Conservation (phyloP, 2,329 filamentous ascomycete species). For the Sclerotinia sclerotiorum region DNA sequence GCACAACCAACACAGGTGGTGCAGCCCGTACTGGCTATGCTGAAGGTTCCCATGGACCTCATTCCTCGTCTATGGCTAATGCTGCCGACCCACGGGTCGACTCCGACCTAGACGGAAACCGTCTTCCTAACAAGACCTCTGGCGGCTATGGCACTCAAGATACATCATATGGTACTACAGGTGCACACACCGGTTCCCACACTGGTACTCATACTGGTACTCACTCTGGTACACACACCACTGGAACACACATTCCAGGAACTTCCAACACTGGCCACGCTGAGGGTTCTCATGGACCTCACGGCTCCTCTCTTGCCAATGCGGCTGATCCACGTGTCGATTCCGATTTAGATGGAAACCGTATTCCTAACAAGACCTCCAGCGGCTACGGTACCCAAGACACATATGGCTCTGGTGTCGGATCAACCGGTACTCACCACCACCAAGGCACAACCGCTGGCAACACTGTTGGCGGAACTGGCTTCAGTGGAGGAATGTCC, state of each 20-base stretch:
- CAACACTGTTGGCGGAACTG: constrained; percentile 19
- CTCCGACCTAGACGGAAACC: constrained; percentile 48
- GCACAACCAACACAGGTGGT: constrained; percentile 23
- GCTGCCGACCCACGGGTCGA: constrained; percentile 44
- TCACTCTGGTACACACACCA: constrained; percentile 15
- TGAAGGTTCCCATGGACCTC: constrained; percentile 32
- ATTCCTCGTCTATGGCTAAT: constrained; percentile 43
- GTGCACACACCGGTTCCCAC: constrained; percentile 45
- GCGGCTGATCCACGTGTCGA: constrained; percentile 53
- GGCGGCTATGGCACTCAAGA: not conserved
- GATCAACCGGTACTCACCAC: constrained; percentile 19
- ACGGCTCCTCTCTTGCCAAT: constrained; percentile 34
- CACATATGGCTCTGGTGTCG: constrained; percentile 19
- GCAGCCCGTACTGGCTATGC: constrained; percentile 27
- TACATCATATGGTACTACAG: not conserved
- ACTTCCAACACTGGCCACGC: constrained; percentile 11
- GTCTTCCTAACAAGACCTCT: constrained; percentile 27
- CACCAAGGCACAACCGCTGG: constrained; percentile 17
- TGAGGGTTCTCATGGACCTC: constrained; percentile 9
- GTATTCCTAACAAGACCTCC: constrained; percentile 15
- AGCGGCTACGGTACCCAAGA: constrained; percentile 21
- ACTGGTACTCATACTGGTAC: constrained; percentile 7
- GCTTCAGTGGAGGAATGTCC: constrained; percentile 32
- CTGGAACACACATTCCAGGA: constrained; percentile 20
- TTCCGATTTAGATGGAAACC: constrained; percentile 45